phyloP scores from a whole-genome alignment of 768 basidiomycete species.

The Mycena olivaceomarginata region DNA sequence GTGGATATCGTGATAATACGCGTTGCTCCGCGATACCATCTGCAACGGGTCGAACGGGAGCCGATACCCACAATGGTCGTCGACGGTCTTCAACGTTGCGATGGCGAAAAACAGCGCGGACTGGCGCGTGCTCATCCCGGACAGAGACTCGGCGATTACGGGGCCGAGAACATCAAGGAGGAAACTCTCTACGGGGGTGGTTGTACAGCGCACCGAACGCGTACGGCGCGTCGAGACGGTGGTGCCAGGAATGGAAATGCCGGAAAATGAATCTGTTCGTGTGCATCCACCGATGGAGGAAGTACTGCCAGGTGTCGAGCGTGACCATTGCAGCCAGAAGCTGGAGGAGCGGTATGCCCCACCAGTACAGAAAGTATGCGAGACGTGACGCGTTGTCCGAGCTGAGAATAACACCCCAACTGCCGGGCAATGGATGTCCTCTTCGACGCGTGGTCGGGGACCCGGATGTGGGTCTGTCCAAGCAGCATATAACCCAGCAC shows the following conservation, averaged over 20 bases:
- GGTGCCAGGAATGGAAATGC: conserved; percentile 95
- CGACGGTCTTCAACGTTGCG: conserved; percentile 94
- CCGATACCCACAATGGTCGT: conserved; percentile 95
- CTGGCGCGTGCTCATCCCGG: conserved; percentile 87
- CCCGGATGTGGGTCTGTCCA: conserved; percentile 55
- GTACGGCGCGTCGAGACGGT: conserved; percentile 97
- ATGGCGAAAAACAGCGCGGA: conserved; percentile 89
- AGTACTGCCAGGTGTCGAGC: conserved; percentile 99
- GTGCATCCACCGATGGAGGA: conserved; percentile 95
- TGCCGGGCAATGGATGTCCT: conserved; percentile 63
- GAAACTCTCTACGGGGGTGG: conserved; percentile 97
- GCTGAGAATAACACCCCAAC: conserved; percentile 62
- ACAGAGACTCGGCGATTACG: conserved; percentile 80
- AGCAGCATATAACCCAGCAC: conserved; percentile 83
- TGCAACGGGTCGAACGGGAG: conserved; percentile 96
- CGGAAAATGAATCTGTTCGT: conserved; percentile 93
- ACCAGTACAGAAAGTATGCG: conserved; percentile 91
- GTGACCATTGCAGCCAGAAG: conserved; percentile 91
- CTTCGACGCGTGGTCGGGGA: conserved; percentile 62
- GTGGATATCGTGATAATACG: conserved; percentile 98
- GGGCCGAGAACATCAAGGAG: conserved; percentile 91
- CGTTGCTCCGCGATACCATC: conserved; percentile 89
- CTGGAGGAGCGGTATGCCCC: conserved; percentile 87
- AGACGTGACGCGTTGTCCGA: conserved; percentile 64
- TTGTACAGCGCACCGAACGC: conserved; percentile 99